Conservation (phyloP, 495 filamentous ascomycete genomes). For the Filosporella fistucella region DNA sequence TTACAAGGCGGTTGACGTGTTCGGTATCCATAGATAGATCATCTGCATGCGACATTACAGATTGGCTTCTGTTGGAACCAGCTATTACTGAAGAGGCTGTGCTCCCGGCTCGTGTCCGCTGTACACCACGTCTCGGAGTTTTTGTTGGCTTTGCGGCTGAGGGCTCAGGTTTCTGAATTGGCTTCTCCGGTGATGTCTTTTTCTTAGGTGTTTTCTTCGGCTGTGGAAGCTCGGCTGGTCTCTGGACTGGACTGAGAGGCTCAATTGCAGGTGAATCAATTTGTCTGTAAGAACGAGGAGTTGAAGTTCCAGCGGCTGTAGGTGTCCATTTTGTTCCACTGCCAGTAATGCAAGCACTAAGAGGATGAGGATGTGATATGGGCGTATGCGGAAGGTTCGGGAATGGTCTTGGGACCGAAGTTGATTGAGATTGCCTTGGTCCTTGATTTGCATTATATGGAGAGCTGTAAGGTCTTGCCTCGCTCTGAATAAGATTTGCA, state of each 20-base stretch:
- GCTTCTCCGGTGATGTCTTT: too few relatives aligned
- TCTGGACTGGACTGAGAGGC: slow-evolving; percentile 1
- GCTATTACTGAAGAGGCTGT: slow-evolving; percentile 43
- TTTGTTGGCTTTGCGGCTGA: slow-evolving; percentile 6
- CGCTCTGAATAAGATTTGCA: slow-evolving; percentile 7
- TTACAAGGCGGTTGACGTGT: slow-evolving; percentile 45
- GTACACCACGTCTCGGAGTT: slow-evolving; percentile 19
- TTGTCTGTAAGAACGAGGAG: slow-evolving; percentile 30
- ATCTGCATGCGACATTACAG: slow-evolving; percentile 51
- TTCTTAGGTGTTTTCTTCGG: too few relatives aligned
- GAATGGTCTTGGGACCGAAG: too few relatives aligned
- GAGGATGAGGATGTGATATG: too few relatives aligned
- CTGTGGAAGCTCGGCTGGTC: neutral
- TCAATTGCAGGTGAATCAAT: slow-evolving; percentile 32
- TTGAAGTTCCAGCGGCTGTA: slow-evolving; percentile 36
- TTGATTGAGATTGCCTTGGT: slow-evolving; percentile 2
- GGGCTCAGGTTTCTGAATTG: neutral
- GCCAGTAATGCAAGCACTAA: too few relatives aligned
- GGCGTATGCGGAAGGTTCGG: slow-evolving; percentile 16
- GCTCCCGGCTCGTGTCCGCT: slow-evolving; percentile 42
- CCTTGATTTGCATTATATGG: slow-evolving; percentile 17
- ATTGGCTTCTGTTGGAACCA: slow-evolving; percentile 29
- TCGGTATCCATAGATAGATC: slow-evolving; percentile 44
- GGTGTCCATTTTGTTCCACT: slow-evolving; percentile 45
- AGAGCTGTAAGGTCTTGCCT: slow-evolving; percentile 23